These are phyloP conservation scores for Diaporthe sp. DNA, from an alignment of 2,329 filamentous ascomycete species.

Conservation along the genomic window DNA sequence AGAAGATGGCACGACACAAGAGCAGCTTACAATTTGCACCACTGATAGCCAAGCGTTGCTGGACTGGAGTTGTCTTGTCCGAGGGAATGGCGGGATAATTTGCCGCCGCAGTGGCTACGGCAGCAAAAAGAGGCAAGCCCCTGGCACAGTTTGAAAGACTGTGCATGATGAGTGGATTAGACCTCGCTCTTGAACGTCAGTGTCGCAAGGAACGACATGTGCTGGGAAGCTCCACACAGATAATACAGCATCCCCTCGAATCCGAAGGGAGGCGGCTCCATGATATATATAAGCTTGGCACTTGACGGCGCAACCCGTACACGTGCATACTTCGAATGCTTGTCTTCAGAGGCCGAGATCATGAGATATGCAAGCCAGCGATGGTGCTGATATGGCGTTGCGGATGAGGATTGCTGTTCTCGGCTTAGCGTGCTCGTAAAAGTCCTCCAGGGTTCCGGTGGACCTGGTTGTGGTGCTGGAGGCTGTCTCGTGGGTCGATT, in stretches of 20 bases:
- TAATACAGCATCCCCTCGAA: background rate
- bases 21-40: conserved; percentile 36
- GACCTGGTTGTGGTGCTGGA: background rate
- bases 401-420: background rate
- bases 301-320: conserved; percentile 11
- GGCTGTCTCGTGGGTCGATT: conserved; percentile 18
- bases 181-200: background rate
- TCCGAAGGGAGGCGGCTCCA: background rate
- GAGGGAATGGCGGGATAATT: conserved; percentile 38
- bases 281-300: conserved; percentile 9
- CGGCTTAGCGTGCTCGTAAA: conserved; percentile 23
- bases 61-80: conserved; percentile 38
- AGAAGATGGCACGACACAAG: background rate
- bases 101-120: conserved; percentile 17
- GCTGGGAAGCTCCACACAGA: no score
- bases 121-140: conserved; percentile 16
- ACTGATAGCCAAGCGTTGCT: conserved; percentile 39
- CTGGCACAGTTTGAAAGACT: background rate
- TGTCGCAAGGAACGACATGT: background rate
- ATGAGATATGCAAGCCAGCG: background rate
- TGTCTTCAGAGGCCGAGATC: conserved; percentile 2
- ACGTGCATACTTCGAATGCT: background rate
- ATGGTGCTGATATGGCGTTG: background rate
- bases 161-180: conserved; percentile 9
- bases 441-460: conserved; percentile 7